Evolutionary conservation across 257 asterid genomes (phyloP).

Genomic region (Penstemon newberryi): DNA sequence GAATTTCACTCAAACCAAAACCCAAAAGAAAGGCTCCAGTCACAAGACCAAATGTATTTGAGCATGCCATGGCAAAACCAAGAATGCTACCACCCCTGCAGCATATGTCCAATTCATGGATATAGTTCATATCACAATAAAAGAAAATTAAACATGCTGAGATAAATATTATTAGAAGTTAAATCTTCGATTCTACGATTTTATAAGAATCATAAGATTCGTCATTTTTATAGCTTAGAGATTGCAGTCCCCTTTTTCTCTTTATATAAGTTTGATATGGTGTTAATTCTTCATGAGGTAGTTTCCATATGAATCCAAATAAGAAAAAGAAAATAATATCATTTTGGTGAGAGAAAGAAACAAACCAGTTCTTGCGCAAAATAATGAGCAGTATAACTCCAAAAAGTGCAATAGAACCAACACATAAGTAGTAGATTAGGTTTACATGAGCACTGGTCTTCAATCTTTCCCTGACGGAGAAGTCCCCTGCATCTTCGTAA

Average conservation of each 20-base stretch:
- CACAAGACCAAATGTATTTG: slow-evolving; percentile 82
- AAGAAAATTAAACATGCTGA: neutral
- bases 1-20: slow-evolving; percentile 81
- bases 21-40: slow-evolving; percentile 90
- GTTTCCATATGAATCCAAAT: neutral
- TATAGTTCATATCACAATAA: slow-evolving; percentile 7
- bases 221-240: neutral
- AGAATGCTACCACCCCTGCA: slow-evolving; percentile 71
- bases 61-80: slow-evolving; percentile 89
- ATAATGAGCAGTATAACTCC: slow-evolving; percentile 59
- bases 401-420: slow-evolving; percentile 58
- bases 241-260: neutral
- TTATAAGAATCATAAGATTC: neutral
- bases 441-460: slow-evolving; percentile 70
- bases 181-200: neutral
- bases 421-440: slow-evolving; percentile 57
- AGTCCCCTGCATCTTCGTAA: slow-evolving; percentile 90
- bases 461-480: slow-evolving; percentile 61
- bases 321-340: neutral
- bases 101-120: slow-evolving; percentile 27
- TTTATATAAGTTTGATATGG: neutral
- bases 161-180: neutral
- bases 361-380: slow-evolving; percentile 58
- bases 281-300: neutral
- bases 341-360: slow-evolving; percentile 30